phyloP scores from a whole-genome alignment of 2,329 filamentous ascomycete genomes.

The Clathrospora elynae region DNA sequence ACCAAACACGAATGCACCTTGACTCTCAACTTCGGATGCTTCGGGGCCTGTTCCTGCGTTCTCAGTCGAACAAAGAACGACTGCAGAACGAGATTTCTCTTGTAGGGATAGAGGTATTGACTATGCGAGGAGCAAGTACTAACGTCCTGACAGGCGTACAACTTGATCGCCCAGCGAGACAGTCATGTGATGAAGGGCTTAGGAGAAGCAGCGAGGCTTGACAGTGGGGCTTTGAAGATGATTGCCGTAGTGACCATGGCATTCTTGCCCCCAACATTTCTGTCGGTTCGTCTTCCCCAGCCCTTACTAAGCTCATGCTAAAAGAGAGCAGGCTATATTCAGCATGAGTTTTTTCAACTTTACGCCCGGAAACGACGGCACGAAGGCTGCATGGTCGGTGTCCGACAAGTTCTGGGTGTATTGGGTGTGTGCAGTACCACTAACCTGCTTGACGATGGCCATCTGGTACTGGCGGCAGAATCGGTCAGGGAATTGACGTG shows the following conservation, averaged over 20 bases:
- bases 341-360: constrained; percentile 32
- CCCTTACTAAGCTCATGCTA: not conserved
- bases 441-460: constrained; percentile 19
- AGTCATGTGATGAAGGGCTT: constrained; percentile 22
- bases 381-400: constrained; percentile 14
- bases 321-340: constrained; percentile 22
- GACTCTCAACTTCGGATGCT: constrained; percentile 17
- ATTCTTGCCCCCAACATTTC: constrained; percentile 28
- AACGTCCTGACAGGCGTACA: constrained; percentile 19
- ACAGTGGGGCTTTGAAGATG: constrained; percentile 23
- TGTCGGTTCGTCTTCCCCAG: constrained; percentile 15
- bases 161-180: constrained; percentile 26
- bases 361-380: constrained; percentile 3
- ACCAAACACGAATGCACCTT: constrained; percentile 4
- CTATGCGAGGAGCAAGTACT: not conserved
- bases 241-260: constrained; percentile 29
- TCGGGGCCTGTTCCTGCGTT: constrained; percentile 13
- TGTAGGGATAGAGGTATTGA: constrained; percentile 3
- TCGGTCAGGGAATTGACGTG: no score
- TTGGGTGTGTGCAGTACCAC: constrained; percentile 21
- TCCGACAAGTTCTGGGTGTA: constrained; percentile 30
- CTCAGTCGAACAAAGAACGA: constrained; percentile 24
- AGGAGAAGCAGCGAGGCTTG: constrained; percentile 18
- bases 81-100: constrained; percentile 26
- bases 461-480: constrained; percentile 19